phyloP scores from a whole-genome alignment of 2,329 filamentous ascomycete species.

The Paecilomyces variotii region DNA sequence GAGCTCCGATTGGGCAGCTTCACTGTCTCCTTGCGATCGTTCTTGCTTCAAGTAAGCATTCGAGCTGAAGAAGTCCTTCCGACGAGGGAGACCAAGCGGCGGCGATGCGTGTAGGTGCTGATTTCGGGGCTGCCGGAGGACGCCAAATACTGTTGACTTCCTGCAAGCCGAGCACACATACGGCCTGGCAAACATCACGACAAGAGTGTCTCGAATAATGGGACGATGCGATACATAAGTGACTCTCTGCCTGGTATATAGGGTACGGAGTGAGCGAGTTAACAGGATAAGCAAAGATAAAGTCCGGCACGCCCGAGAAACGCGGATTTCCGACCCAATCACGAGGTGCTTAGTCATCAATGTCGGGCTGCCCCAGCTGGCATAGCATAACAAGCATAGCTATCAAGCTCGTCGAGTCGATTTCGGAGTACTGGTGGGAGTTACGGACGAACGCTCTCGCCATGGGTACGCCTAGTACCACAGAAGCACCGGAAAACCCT shows the following conservation, averaged over 20 bases:
- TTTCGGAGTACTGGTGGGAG: background rate
- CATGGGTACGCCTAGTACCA: slow-evolving; percentile 33
- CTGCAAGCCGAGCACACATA: slow-evolving; percentile 26
- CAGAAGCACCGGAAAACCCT: slow-evolving; percentile 16
- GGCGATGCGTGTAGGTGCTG: slow-evolving; percentile 27
- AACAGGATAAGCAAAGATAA: background rate
- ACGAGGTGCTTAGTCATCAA: slow-evolving; percentile 4
- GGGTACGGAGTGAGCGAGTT: background rate
- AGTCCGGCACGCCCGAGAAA: slow-evolving; percentile 8
- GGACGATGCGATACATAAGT: background rate
- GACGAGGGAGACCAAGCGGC: slow-evolving; percentile 36
- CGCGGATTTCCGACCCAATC: background rate
- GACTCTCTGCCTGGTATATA: background rate
- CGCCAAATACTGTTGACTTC: slow-evolving; percentile 14
- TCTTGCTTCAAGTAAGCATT: slow-evolving; percentile 47
- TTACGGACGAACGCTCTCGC: slow-evolving; percentile 19
- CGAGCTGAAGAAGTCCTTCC: slow-evolving; percentile 60
- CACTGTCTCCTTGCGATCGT: slow-evolving; percentile 12
- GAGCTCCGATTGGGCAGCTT: slow-evolving; percentile 6
- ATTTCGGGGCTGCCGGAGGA: slow-evolving; percentile 22
- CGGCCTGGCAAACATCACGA: slow-evolving; percentile 16
- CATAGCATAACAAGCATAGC: background rate
- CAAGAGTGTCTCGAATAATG: background rate
- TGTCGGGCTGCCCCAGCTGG: slow-evolving; percentile 8
- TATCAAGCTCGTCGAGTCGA: background rate